Base-by-base conservation (phyloP, 106 monocot species). In the Chionographis japonica region DNA sequence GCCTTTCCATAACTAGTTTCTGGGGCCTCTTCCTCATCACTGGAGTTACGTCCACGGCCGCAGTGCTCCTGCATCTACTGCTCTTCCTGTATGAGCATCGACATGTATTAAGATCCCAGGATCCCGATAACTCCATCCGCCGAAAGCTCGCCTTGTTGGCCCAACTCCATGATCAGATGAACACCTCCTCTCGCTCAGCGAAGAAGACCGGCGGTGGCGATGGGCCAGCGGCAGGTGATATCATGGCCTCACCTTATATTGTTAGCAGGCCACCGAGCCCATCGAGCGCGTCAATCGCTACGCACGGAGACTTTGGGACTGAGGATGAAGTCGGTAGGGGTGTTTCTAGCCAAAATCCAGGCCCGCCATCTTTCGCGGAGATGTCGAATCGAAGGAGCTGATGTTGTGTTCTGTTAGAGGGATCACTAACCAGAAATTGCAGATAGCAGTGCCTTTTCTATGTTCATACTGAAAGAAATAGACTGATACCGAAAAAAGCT, bases 21-120 rank as follows among this genome's bases (percentile, higher is more conserved):
- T 71, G 74, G 60, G 92, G 88, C 11, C 72, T 88, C 12, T 85
- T 92, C 72, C 73, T 92, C 52, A 72, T 92, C 42, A 91, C 84
- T 2, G 86, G 86, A 15, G 61, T 42, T 17, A 58, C 81, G 9
- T 84, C 87, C 12, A 0, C 71, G 1, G 20, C 62, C 13, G 84
- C 87, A 4, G 58, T 88, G 4, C 13, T 79, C 42, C 10, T 85
- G 3, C 37, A 68, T 71, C 3, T 68, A 2, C 15, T 39, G 16
- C 8, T 56, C 17, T 72, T 75, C 40, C 40, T 79, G 56, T 60
- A 50, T 49, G 18, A 69, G 52, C 18, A 75, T 10, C 49, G 68
- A 38, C 12, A 64, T 41, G 15, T 36, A 15, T 52, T 77, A 5
- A 78, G 9, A 46, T 10, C 5, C 46, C 46, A 10, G 0, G 53